These are phyloP conservation scores for Pseudogymnoascus sp. DNA, from an alignment of 2,329 filamentous ascomycete genomes.

Conservation along the genomic window DNA sequence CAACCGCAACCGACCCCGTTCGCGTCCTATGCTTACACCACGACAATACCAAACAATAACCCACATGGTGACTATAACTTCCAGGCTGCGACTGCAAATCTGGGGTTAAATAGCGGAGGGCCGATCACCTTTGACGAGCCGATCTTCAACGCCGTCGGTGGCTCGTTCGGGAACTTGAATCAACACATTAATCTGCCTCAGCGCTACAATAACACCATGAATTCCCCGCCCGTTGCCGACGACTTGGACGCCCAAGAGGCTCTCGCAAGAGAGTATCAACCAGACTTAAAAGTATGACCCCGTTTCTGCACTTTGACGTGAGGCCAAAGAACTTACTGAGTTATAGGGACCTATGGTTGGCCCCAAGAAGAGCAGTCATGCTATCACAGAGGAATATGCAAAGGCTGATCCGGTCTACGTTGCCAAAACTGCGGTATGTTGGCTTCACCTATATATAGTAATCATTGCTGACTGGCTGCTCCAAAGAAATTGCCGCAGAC, in stretches of 20 bases:
- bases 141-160: neutral
- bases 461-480: conserved; percentile 12
- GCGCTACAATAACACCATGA: conserved; percentile 20
- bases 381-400: conserved; percentile 78
- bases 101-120: neutral
- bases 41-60: conserved; percentile 4
- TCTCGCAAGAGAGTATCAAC: conserved; percentile 50
- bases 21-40: neutral
- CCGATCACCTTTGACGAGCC: conserved; percentile 11
- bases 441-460: neutral
- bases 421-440: conserved; percentile 73
- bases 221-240: conserved; percentile 8
- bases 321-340: conserved; percentile 23
- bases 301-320: neutral
- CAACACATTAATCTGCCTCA: neutral
- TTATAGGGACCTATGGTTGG: conserved; percentile 74
- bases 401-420: conserved; percentile 79
- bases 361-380: conserved; percentile 64
- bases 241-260: conserved; percentile 46
- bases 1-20: conserved; percentile 1
- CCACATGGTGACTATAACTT: conserved; percentile 1
- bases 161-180: conserved; percentile 4
- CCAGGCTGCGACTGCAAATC: neutral
- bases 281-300: conserved; percentile 44
- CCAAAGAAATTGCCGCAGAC: conserved; percentile 66